Base-by-base conservation (phyloP, 164 flowering plant genomes). In the Kalanchoe fedtschenkoi region DNA sequence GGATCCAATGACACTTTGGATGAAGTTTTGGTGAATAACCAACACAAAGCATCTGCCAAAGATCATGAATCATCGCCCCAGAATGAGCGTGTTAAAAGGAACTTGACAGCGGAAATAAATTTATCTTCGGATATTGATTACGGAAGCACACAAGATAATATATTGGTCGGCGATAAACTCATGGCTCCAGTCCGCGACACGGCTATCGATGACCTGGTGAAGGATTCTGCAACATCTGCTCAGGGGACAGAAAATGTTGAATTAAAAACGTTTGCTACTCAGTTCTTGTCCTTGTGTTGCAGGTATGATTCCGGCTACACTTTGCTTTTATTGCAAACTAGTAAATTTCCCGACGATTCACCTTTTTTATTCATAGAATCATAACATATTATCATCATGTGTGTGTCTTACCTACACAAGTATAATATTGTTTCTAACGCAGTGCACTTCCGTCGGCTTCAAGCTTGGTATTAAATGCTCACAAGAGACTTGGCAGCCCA, bases 211-310 rank as follows among this genome's bases (percentile, higher is more conserved):
- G 68, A 15, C 65, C 28, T 17, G 43, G 64, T 2, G 5, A 66
- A 60, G 38, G 76, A 66, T 42, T 35, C 58, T 47, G 53, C 58
- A 5, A 66, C 29, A 43, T 61, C 63, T 13, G 59, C 46, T 28
- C 61, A 71, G 28, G 72, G 51, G 32, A 63, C 33, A 9, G 71
- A 70, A 34, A 78, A 78, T 59, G 61, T 78, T 30, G 88, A 92
- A 62, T 74, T 83, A 16, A 81, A 75, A 65, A 69, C 77, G 61
- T 85, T 85, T 71, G 83, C 91, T 10, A 67, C 78, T 32, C 80
- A 80, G 21, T 86, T 82, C 64, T 66, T 92, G 71, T 86, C 97
- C 34, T 46, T 86, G 53, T 88, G 85, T 74, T 89, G 91, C 69
- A 69, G 96, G 98, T 86, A 85, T 19, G 54, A 47, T 43, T 34